Conservation (phyloP, 371 early-diverging fungal genomes). For the Actinomucor elegans region DNA sequence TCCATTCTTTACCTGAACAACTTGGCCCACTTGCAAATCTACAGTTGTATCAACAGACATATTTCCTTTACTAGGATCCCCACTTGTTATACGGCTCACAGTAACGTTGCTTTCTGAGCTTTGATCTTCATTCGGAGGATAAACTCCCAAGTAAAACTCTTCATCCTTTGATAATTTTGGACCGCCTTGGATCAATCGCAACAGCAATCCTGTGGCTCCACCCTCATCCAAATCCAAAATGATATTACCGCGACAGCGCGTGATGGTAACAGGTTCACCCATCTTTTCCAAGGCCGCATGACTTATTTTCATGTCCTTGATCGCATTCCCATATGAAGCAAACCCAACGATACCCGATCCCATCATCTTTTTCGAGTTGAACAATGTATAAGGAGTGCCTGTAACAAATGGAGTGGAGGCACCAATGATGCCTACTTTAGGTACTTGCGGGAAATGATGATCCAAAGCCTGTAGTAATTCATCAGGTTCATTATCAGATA, state of each 20-base stretch:
- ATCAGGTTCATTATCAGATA: conserved; percentile 69
- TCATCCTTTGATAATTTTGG: conserved; percentile 51
- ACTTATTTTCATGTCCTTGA: conserved; percentile 9
- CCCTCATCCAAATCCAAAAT: conserved; percentile 65
- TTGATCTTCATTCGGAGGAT: conserved; percentile 22
- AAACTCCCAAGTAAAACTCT: conserved; percentile 55
- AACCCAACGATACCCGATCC: conserved; percentile 66
- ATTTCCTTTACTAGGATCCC: conserved; percentile 75
- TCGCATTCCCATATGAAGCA: conserved; percentile 37
- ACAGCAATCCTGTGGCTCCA: conserved; percentile 63
- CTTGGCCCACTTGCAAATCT: conserved; percentile 63
- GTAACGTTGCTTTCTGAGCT: conserved; percentile 25
- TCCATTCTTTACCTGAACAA: conserved; percentile 48
- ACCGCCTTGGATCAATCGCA: conserved; percentile 47
- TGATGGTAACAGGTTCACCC: conserved; percentile 58
- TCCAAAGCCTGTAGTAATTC: conserved; percentile 58
- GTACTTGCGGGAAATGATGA: conserved; percentile 45
- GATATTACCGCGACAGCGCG: conserved; percentile 72
- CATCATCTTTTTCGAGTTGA: conserved; percentile 37
- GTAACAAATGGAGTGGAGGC: conserved; percentile 75
- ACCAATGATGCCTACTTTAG: conserved; percentile 61
- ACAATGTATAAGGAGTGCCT: conserved; percentile 61
- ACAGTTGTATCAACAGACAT: conserved; percentile 71
- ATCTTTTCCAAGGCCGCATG: conserved; percentile 50
- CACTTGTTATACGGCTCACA: conserved; percentile 68